Evolutionary conservation across 345 rosid genomes (phyloP).

Genomic region (Ceriops zippeliana): DNA sequence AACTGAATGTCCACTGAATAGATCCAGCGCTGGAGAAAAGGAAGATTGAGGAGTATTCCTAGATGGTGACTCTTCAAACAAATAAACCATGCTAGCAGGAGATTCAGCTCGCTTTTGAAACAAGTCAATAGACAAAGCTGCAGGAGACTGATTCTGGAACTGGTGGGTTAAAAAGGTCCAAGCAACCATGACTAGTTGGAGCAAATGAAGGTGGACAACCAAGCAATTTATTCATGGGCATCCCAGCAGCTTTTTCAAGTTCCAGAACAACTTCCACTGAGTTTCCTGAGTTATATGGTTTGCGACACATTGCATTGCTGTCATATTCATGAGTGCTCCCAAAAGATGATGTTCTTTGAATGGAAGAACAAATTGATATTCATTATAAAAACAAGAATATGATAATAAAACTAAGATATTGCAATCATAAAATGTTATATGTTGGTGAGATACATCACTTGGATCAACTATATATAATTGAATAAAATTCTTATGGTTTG

Average conservation of each 20-base stretch:
- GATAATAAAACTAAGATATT: not conserved
- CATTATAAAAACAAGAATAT: constrained; percentile 11
- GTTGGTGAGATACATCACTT: no score
- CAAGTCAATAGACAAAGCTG: constrained; percentile 52
- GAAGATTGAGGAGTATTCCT: constrained; percentile 40
- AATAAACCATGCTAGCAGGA: constrained; percentile 37
- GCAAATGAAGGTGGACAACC: constrained; percentile 29
- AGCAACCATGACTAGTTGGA: constrained; percentile 36
- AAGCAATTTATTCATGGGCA: constrained; percentile 35
- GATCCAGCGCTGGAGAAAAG: constrained; percentile 32
- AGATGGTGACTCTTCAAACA: constrained; percentile 31
- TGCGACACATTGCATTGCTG: constrained; percentile 50
- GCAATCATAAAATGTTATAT: not conserved
- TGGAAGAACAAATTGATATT: constrained; percentile 22
- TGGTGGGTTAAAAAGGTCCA: constrained; percentile 40
- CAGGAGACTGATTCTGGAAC: constrained; percentile 37
- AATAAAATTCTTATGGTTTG: no score
- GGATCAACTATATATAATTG: no score
- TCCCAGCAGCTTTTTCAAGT: constrained; percentile 31
- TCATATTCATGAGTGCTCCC: constrained; percentile 67
- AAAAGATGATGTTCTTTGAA: constrained; percentile 67
- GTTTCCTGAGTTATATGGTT: constrained; percentile 51
- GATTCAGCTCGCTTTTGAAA: constrained; percentile 53
- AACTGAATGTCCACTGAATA: constrained; percentile 45
- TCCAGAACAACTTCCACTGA: constrained; percentile 46